Base-by-base conservation (phyloP, 768 basidiomycete species). In the Neoboletus magnificus region DNA sequence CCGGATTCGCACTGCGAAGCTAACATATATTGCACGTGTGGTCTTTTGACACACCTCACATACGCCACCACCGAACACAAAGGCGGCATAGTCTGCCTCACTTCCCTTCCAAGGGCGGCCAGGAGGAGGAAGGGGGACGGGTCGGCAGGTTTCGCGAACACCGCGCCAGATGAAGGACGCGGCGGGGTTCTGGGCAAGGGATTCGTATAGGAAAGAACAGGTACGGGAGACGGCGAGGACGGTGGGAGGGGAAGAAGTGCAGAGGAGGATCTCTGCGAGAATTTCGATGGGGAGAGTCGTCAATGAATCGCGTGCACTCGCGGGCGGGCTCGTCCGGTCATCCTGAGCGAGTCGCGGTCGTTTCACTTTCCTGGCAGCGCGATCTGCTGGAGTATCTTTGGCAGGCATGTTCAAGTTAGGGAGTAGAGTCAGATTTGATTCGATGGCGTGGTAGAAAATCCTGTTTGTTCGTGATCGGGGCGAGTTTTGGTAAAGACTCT, bases 51-150 rank as follows among this genome's bases (percentile, higher is more conserved):
- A 85, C 54, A 86, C 83, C 65, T 79, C 79, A 59, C 88, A 90
- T 2, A 56, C 18, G 0, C 85, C 85, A 0, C 67, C 67, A 59
- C 82, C 81, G 54, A 86, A 89, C 23, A 89, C 56, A 52, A 87
- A 80, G 0, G 85, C 80, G n/a, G 83, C 84, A 65, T 83, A 87
- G 0, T 79, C 73, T 0, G 81, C 63, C 62, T 90, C 88, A 5
- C 75, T 79, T 5, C 41, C 52, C 13, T 41, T 49, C 64, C 80
- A 81, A 0, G 62, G 71, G 15, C 62, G 72, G 18, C 53, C 70
- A 3, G 78, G 81, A 6, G 76, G 74, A 1, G 80, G 82, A 11
- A 82, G 68, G 7, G 74, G 62, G 1, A 9, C 18, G 0, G 74
- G 74, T 8, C 46, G 20, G 58, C 67, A 77, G 7, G 68, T 59